Evolutionary conservation across 2,329 filamentous ascomycete genomes (phyloP).

Genomic region (Pezicula radicicola): DNA sequence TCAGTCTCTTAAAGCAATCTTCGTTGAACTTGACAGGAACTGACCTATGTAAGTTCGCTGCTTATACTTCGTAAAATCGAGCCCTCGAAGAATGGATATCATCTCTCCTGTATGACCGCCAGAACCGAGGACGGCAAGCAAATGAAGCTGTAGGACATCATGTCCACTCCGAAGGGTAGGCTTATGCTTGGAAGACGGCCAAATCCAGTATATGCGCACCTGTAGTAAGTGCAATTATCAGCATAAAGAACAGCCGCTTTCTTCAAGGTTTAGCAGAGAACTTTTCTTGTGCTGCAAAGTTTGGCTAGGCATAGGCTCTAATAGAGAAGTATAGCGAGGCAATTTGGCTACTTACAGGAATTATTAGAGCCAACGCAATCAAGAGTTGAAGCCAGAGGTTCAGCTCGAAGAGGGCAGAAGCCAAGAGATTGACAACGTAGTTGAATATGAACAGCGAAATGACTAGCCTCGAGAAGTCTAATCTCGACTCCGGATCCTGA

Average conservation of each 20-base stretch:
- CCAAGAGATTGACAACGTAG: too few species aligned
- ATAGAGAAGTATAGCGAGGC: too few species aligned
- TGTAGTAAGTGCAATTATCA: not conserved
- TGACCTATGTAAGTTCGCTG: slow-evolving; percentile 68
- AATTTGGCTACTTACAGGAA: too few species aligned
- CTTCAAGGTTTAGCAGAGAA: not conserved
- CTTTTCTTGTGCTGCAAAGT: too few species aligned
- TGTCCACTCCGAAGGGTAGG: not conserved
- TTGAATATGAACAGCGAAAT: too few species aligned
- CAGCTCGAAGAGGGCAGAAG: too few species aligned
- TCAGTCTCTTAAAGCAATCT: not conserved
- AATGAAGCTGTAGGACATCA: slow-evolving; percentile 36
- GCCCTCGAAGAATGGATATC: slow-evolving; percentile 73
- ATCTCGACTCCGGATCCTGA: too few species aligned
- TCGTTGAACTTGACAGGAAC: not conserved
- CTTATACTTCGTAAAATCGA: slow-evolving; percentile 46
- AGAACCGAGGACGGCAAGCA: slow-evolving; percentile 82
- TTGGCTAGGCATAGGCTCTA: too few species aligned
- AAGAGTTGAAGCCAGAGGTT: too few species aligned
- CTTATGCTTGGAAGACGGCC: not conserved
- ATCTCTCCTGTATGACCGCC: slow-evolving; percentile 96
- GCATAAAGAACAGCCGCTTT: not conserved
- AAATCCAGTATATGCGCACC: not conserved
- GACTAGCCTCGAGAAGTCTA: too few species aligned
- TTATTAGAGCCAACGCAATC: too few species aligned